Percentiles rank a stretch among this genome's conserved stretches.
These are phyloP conservation scores for Coniochaeta pulveracea DNA, from an alignment of 2,329 filamentous ascomycete genomes.

Conservation along the genomic window DNA sequence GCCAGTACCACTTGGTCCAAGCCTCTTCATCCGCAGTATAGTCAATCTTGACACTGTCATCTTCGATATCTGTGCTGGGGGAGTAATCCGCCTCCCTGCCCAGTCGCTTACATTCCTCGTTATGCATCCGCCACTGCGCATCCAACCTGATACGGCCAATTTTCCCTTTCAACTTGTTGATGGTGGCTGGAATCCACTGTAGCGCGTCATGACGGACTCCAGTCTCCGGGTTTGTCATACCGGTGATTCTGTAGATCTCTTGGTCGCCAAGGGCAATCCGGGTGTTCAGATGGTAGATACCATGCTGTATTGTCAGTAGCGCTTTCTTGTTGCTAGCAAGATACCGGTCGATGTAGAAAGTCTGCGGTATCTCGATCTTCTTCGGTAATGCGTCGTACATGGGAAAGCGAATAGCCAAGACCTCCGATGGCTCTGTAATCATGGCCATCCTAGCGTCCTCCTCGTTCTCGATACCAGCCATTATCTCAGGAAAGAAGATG, in stretches of 20 bases:
- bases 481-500: conserved; percentile 10
- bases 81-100: not conserved
- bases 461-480: conserved; percentile 4
- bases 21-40: not conserved
- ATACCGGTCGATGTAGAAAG: conserved; percentile 15
- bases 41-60: not conserved
- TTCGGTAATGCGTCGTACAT: conserved; percentile 7
- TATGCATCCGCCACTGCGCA: conserved; percentile 2
- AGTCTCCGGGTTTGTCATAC: too few species aligned
- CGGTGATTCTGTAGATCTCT: too few species aligned
- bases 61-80: not conserved
- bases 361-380: conserved; percentile 13
- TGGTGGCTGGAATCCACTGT: too few species aligned
- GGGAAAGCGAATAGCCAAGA: conserved; percentile 11
- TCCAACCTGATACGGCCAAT: conserved; percentile 2
- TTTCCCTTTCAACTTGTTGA: conserved; percentile 7
- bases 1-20: not conserved
- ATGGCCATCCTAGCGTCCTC: conserved; percentile 8
- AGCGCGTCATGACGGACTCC: too few species aligned
- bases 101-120: not conserved
- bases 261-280: too few species aligned
- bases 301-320: conserved; percentile 11
- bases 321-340: conserved; percentile 5
- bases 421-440: conserved; percentile 9
- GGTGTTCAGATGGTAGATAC: conserved; percentile 5